Conservation (phyloP, 2,329 filamentous ascomycete genomes). For the Septoria linicola region DNA sequence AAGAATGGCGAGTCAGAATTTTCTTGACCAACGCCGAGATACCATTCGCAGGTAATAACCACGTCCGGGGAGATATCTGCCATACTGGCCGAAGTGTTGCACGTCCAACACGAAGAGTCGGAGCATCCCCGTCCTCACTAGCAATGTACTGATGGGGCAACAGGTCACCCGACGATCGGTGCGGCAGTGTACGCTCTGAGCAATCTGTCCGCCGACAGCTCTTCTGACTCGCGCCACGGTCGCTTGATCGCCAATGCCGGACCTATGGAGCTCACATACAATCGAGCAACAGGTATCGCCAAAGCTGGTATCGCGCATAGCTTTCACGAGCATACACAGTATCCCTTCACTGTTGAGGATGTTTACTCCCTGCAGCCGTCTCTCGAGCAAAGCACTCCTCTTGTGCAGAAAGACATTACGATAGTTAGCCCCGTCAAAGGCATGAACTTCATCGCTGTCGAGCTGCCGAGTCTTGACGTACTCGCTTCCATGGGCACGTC, state of each 20-base stretch:
- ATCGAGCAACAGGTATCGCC: conserved; percentile 45
- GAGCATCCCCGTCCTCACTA: no score
- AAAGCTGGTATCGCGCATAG: conserved; percentile 66
- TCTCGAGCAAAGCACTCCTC: conserved; percentile 27
- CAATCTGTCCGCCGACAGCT: conserved; percentile 29
- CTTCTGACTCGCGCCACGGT: conserved; percentile 27
- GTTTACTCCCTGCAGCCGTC: conserved; percentile 41
- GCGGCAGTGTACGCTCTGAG: conserved; percentile 51
- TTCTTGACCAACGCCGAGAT: conserved; percentile 54
- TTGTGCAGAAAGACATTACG: conserved; percentile 21
- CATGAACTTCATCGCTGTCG: conserved; percentile 69
- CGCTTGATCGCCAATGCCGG: conserved; percentile 48
- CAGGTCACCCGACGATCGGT: conserved; percentile 57
- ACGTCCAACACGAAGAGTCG: no score
- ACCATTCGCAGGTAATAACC: conserved; percentile 54
- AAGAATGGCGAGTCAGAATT: conserved; percentile 52
- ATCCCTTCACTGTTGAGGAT: conserved; percentile 33
- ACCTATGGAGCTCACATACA: conserved; percentile 41
- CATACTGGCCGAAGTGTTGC: no score
- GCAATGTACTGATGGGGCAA: conserved; percentile 6
- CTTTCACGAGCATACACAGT: conserved; percentile 57
- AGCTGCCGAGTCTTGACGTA: conserved; percentile 60
- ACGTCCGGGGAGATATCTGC: no score
- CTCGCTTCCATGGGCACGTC: conserved; percentile 49
- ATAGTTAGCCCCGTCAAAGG: conserved; percentile 63